Evolutionary conservation across 768 basidiomycete genomes (phyloP).

Genomic region (Asterophora lycoperdoides): DNA sequence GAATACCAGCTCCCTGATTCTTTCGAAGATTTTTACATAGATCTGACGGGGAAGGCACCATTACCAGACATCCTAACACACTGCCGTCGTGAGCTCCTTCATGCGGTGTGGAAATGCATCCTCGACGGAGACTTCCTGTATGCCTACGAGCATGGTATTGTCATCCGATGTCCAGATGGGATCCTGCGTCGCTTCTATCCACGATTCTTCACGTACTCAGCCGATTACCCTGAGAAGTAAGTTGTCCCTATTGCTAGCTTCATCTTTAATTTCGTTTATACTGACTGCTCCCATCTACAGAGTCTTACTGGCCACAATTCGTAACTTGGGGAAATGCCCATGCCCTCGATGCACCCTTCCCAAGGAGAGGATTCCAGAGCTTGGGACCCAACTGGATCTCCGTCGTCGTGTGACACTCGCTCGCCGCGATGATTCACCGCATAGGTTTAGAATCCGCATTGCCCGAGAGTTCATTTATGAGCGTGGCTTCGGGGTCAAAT

Average conservation of each 20-base stretch:
- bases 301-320: slow-evolving; percentile 18
- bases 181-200: slow-evolving; percentile 21
- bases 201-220: slow-evolving; percentile 27
- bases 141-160: slow-evolving; percentile 21
- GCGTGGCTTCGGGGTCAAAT: not conserved
- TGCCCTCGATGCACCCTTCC: slow-evolving; percentile 18
- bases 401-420: not conserved
- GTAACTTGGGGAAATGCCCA: slow-evolving; percentile 16
- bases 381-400: slow-evolving; percentile 10
- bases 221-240: slow-evolving; percentile 31
- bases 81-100: slow-evolving; percentile 25
- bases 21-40: slow-evolving; percentile 5
- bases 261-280: not conserved
- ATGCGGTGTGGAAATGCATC: slow-evolving; percentile 22
- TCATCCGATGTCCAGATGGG: slow-evolving; percentile 20
- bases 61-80: slow-evolving; percentile 6
- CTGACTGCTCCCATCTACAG: slow-evolving; percentile 7
- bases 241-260: not conserved
- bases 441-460: not conserved
- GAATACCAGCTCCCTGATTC: slow-evolving; percentile 4
- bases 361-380: not conserved
- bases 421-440: slow-evolving; percentile 5
- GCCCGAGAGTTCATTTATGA: not conserved
- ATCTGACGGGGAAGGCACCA: not conserved
- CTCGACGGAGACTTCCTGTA: slow-evolving; percentile 22